Base-by-base conservation (phyloP, 441 rosid genomes). In the Euphorbia celastroides region DNA sequence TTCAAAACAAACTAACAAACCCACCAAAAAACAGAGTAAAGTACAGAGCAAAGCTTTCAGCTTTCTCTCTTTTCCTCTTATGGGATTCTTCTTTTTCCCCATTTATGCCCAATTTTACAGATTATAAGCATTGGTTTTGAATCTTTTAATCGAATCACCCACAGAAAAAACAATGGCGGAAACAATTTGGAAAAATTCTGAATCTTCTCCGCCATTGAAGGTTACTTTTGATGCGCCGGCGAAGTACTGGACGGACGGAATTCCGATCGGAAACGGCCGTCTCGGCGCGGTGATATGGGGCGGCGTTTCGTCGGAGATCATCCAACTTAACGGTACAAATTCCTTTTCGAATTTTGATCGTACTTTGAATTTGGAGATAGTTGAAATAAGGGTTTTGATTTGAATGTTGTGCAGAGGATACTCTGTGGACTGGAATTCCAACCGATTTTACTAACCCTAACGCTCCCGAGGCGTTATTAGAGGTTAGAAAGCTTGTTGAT, bases 271-370 rank as follows among this genome's bases (percentile, higher is more conserved):
- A 0, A 91, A 94, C 80, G 99, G 99, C 52, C 89, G 97, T 3
- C 79, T 94, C 10, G 99, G 99, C 19, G 97, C 99, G 30, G 88
- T 91, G 88, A 70, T 94, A 13, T 86, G 96, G 97, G 99, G 97
- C 54, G 84, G 97, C 30, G 84, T 85, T 63, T 68, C 84, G 17
- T 77, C 88, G 14, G 96, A 94, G 64, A 78, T 79, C 64, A 79
- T 94, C 66, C 93, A 89, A 77, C 84, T 93, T 71, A 89, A 91
- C 20, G 96, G 99, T 90, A 83, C 51, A 13, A 54, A 54, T 65
- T 11, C 12, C 10, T 5, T 60, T 38, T 38, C 4, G 10, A 22
- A 0, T 60, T 38, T 38, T 10, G 9, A 9, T 36, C 13, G 8
- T 1, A 28, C 41, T 58, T 42, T 62, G 20, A 57, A 19, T 42